These are phyloP conservation scores for Phylloboletellus chloephorus DNA, from an alignment of 1,284 basidiomycete species.

Conservation along the genomic window DNA sequence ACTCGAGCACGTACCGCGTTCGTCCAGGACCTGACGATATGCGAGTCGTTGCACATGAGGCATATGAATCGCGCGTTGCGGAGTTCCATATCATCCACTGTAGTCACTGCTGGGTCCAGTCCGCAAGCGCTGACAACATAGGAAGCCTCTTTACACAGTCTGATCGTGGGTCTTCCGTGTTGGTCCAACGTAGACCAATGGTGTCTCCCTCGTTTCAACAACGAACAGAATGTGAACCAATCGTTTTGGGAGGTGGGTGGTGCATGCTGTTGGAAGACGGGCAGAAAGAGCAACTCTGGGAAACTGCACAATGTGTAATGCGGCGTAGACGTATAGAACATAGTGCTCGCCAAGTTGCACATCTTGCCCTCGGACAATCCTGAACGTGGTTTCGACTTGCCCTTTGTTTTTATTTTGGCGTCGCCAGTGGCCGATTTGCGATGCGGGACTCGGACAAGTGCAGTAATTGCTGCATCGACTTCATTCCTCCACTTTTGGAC, in stretches of 20 bases:
- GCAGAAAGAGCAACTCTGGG: too few species aligned
- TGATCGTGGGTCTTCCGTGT: background rate
- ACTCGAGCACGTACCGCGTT: slow-evolving; percentile 4
- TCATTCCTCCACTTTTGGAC: slow-evolving; percentile 11
- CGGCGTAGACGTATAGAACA: too few species aligned
- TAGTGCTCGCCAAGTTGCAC: too few species aligned
- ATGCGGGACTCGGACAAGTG: slow-evolving; percentile 6
- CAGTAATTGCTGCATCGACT: slow-evolving; percentile 6
- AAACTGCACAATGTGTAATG: too few species aligned
- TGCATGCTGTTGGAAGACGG: too few species aligned
- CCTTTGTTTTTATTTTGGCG: too few species aligned
- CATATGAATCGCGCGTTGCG: slow-evolving; percentile 9
- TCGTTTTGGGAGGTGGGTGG: too few species aligned
- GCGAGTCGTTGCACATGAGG: background rate
- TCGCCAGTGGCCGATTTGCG: background rate
- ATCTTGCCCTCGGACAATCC: too few species aligned
- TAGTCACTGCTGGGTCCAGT: slow-evolving; percentile 20
- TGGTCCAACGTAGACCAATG: background rate
- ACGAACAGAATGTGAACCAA: too few species aligned
- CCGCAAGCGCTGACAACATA: slow-evolving; percentile 14
- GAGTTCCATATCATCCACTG: slow-evolving; percentile 18
- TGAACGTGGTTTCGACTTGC: too few species aligned
- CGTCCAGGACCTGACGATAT: slow-evolving; percentile 2
- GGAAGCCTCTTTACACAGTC: slow-evolving; percentile 3
- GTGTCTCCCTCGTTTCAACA: too few species aligned